These are phyloP conservation scores for Auricularia auricula-judae DNA, from an alignment of 768 basidiomycete species.

Conservation along the genomic window DNA sequence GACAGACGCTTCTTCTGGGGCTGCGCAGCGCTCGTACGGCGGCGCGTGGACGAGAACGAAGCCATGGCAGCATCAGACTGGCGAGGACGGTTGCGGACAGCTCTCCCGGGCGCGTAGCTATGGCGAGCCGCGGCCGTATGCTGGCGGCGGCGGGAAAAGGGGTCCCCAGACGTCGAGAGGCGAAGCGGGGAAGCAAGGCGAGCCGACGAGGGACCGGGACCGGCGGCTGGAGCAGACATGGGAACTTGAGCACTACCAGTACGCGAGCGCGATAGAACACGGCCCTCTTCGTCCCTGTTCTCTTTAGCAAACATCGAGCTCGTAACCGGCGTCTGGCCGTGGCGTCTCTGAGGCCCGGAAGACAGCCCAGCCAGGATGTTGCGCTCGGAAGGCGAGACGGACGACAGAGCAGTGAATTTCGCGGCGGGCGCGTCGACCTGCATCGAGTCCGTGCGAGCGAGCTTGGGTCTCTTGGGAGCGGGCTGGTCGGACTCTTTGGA, in stretches of 20 bases:
- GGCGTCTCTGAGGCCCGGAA: neutral
- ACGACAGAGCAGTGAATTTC: neutral
- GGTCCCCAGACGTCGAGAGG: neutral
- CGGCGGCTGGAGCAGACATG: neutral
- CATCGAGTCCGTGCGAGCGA: neutral
- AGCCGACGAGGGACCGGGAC: neutral
- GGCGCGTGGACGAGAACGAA: neutral
- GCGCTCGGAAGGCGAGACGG: neutral
- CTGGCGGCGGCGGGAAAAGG: neutral
- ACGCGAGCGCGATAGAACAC: neutral
- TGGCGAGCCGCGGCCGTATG: neutral
- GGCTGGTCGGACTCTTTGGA: neutral
- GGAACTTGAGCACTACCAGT: too few species aligned
- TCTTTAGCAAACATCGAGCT: neutral
- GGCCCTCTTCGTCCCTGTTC: neutral
- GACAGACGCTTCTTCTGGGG: neutral
- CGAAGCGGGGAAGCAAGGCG: neutral
- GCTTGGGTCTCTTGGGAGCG: neutral
- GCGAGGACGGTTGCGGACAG: neutral
- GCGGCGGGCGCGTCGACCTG: neutral
- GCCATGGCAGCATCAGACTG: neutral
- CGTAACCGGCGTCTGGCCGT: neutral
- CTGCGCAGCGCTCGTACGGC: neutral
- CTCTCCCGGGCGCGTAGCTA: neutral
- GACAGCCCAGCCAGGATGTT: neutral